Conservation (phyloP, 2,329 filamentous ascomycete genomes). For the Cytospora leucostoma region DNA sequence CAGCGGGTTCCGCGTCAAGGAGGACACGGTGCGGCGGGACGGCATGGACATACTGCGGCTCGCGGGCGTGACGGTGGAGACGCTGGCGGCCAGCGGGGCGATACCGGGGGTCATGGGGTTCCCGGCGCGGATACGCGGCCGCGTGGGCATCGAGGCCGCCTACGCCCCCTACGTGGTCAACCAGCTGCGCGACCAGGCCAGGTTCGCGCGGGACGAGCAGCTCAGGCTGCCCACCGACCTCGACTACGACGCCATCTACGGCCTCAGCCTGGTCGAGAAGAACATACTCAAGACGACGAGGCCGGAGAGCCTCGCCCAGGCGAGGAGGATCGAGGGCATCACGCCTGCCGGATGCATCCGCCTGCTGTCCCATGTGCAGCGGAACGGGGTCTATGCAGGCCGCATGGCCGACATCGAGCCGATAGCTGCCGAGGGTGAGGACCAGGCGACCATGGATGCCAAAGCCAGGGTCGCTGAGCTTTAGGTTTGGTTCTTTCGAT, state of each 20-base stretch:
- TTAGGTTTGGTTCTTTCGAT: constrained; percentile 15
- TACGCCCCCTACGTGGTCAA: constrained; percentile 85
- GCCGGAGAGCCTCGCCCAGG: constrained; percentile 87
- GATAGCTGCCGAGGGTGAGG: constrained; percentile 35
- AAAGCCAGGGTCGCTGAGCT: constrained; percentile 43
- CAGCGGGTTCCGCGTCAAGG: constrained; percentile 68
- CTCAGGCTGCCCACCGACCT: constrained; percentile 71
- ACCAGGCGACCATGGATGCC: constrained; percentile 44
- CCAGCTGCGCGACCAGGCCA: constrained; percentile 66
- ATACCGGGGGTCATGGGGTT: constrained; percentile 61
- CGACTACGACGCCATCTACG: constrained; percentile 72
- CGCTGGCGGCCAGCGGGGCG: constrained; percentile 50
- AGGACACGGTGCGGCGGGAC: constrained; percentile 65
- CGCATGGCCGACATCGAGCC: constrained; percentile 13
- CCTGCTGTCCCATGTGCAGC: constrained; percentile 61
- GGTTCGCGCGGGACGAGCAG: constrained; percentile 75
- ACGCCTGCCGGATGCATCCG: constrained; percentile 62
- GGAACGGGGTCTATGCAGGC: neutral
- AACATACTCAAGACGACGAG: constrained; percentile 67
- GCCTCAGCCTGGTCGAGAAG: constrained; percentile 79
- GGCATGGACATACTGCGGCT: constrained; percentile 81
- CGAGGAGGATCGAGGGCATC: constrained; percentile 80
- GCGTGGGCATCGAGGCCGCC: constrained; percentile 77
- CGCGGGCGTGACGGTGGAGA: constrained; percentile 57
- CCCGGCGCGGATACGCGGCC: constrained; percentile 59